Conservation (phyloP, 306 rosid genomes). For the Fragaria iinumae region DNA sequence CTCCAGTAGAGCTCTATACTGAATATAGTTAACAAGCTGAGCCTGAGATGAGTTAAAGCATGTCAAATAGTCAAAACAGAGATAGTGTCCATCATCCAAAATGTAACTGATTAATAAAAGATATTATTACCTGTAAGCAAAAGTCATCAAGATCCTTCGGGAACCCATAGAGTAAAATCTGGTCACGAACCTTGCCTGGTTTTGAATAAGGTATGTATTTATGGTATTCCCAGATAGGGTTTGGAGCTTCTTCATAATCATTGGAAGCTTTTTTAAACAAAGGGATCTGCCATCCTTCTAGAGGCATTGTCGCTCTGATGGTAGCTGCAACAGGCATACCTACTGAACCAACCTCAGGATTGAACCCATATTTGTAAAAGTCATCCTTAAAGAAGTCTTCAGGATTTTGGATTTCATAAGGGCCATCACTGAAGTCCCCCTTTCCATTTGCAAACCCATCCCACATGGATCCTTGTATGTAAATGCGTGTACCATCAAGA, state of each 20-base stretch:
- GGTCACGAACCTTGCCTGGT: constrained; percentile 76
- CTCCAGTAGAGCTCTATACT: constrained; percentile 88
- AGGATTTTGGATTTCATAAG: constrained; percentile 89
- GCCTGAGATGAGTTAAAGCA: constrained; percentile 50
- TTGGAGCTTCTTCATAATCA: constrained; percentile 84
- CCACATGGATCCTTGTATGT: constrained; percentile 88
- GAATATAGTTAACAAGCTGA: constrained; percentile 86
- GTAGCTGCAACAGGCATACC: constrained; percentile 95
- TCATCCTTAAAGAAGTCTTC: constrained; percentile 68
- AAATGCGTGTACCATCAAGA: constrained; percentile 88
- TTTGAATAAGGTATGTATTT: constrained; percentile 90
- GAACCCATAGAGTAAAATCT: constrained; percentile 76
- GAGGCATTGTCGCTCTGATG: constrained; percentile 89
- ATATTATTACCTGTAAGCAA: constrained; percentile 66
- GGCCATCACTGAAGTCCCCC: constrained; percentile 86
- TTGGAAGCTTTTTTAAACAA: constrained; percentile 57
- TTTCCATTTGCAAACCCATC: constrained; percentile 92
- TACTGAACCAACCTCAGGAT: constrained; percentile 95
- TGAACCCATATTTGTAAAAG: constrained; percentile 70
- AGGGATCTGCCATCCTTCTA: constrained; percentile 88
- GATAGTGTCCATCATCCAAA: background rate
- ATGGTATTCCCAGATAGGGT: constrained; percentile 94
- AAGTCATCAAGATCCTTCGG: constrained; percentile 87
- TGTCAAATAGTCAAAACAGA: constrained; percentile 20
- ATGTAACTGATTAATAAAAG: constrained; percentile 21